Base-by-base conservation (phyloP, 2,329 filamentous ascomycete genomes). In the Lasiodiplodia theobromae region DNA sequence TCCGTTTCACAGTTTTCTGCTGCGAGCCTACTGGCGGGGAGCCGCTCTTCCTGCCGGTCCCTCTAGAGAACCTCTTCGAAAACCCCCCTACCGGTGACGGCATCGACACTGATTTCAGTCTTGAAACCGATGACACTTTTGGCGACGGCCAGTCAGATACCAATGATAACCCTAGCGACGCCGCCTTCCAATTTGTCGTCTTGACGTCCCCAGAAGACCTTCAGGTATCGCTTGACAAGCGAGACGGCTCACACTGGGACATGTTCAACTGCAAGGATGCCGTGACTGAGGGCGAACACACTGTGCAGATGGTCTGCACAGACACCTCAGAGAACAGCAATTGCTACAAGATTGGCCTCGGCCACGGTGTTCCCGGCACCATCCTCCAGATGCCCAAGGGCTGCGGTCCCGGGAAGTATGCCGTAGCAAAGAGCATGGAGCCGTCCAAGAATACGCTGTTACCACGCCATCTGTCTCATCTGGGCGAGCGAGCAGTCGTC, bases 221-320 rank as follows among this genome's bases (percentile, higher is more conserved):
- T 4, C 75, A 80, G 38, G 54, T 73, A 16, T 76, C 76, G 0
- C 70, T 84, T 0, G 76, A 81, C 70, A 80, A 79, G 72, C 76
- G 82, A 23, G 81, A 84, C 68, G 82, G 82, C 14, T 83, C 81
- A 3, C 78, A 82, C 73, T 84, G 79, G 82, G 82, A 82, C 16
- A 38, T 85, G 7, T 80, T 80, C 58, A 71, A 75, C 71, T 84
- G 82, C 74, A 31, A 71, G 34, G 73, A 80, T 28, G 63, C 68
- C 0, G 52, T 69, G 6, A 72, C 65, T 54, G 75, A 79, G 34
- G 75, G 69, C 1, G 70, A 71, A 18, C 80, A 82, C 1, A 81
- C 77, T 0, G 73, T 82, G 4, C 74, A 73, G n/a, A 78, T 79
- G 72, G 71, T 82, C 0, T 84, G 78, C 70, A 82, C 75, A 0